phyloP scores from a whole-genome alignment of 2,329 filamentous ascomycete genomes.

The Colletotrichum costaricense region DNA sequence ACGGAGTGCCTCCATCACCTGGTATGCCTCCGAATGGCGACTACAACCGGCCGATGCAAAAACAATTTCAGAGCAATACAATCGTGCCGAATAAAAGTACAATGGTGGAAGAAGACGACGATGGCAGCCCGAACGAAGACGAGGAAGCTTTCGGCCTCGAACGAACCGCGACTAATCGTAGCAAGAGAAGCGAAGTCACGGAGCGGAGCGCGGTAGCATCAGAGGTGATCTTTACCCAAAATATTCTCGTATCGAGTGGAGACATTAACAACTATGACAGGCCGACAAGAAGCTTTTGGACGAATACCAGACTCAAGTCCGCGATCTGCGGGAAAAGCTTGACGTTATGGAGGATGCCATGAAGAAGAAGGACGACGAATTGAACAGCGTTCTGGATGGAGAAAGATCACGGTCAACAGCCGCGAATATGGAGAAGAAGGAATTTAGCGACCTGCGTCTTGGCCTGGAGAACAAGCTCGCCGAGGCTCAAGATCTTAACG shows the following conservation, averaged over 20 bases:
- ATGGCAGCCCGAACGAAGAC: slow-evolving; percentile 66
- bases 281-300: slow-evolving; percentile 78
- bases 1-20: slow-evolving; percentile 69
- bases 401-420: slow-evolving; percentile 66
- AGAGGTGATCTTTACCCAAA: slow-evolving; percentile 48
- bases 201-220: slow-evolving; percentile 48
- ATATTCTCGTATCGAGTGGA: slow-evolving; percentile 30
- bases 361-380: slow-evolving; percentile 77
- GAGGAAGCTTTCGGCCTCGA: slow-evolving; percentile 75
- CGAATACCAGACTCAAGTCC: slow-evolving; percentile 84
- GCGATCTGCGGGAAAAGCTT: slow-evolving; percentile 79
- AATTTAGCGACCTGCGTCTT: slow-evolving; percentile 74
- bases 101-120: slow-evolving; percentile 95
- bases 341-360: slow-evolving; percentile 76
- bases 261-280: slow-evolving; percentile 46
- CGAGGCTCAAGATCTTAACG: slow-evolving; percentile 81
- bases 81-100: slow-evolving; percentile 98
- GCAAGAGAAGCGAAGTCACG: slow-evolving; percentile 42
- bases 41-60: slow-evolving; percentile 82
- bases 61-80: slow-evolving; percentile 93
- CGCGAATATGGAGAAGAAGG: slow-evolving; percentile 72
- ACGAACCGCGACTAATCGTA: slow-evolving; percentile 40
- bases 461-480: slow-evolving; percentile 79
- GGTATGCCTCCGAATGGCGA: slow-evolving; percentile 67
- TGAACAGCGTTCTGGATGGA: slow-evolving; percentile 68